Evolutionary conservation across 2,329 filamentous ascomycete genomes (phyloP), one percentile per base, ranked within the genome.

Genomic region (Aspergillus sp.): DNA sequence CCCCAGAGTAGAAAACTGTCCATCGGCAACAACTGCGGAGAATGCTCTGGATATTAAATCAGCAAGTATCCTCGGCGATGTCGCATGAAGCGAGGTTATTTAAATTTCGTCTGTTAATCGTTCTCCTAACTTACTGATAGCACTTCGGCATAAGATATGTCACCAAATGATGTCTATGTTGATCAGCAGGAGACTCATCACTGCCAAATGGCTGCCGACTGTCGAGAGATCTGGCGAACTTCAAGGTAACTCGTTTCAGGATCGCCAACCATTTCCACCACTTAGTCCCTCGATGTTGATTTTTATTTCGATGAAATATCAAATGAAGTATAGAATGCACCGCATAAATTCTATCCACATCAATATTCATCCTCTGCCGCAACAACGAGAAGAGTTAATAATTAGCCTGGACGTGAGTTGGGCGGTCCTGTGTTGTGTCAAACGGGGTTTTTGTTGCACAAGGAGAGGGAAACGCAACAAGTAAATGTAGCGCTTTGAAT

Each of bases 271-370:
- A 81, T 69, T 87, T 85, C 87, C 91, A 98, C 94, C 94, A 99
- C 72, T 87, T 86, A 30, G 88, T 85, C 63, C 85, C 82, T 58
- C 88, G 88, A 76, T 98, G 94, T 79, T 98, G 94, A 79, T 97
- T 98, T 72, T 88, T 89, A 80, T 97, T 95, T 69, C 92, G 91
- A 73, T 91, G 88, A 76, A 89, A 86, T 69, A 96, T 85, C 66
- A 90, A 84, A 70, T 89, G 82, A 48, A 97, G 85, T 50, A 70
- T 78, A 60, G 70, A 82, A 55, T 73, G 68, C 5, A 76, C 65
- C 5, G 66, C 63, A 36, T 61, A 60, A 10, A 78, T 63, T 39
- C 72, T 67, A 25, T 71, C 62, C 17, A 64, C 48, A 21, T 77
- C 73, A 71, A 74, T 76, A 51, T 41, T 39, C 53, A 39, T 39